Evolutionary conservation across 169 alveolate species (phyloP), one percentile per base, ranked within the genome.

Genomic region (Cryptosporidium muris): DNA sequence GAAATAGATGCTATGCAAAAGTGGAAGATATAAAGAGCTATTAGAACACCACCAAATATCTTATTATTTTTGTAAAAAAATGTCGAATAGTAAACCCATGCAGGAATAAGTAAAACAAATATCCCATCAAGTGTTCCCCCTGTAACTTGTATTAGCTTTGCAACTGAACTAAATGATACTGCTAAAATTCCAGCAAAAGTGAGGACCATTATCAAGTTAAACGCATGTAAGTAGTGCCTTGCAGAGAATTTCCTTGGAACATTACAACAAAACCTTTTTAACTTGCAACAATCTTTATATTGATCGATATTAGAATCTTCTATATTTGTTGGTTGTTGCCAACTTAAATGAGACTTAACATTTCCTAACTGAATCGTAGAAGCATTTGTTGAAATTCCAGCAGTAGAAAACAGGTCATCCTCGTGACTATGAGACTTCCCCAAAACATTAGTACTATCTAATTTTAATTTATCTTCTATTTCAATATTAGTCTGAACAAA

Each of bases 111-210:
- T 25, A 74, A 74, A 16, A 74, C 62, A 42, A 74, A 74, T 25
- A 74, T 53, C n/a, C 85, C 85, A 74, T 74, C 85, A 8, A 74
- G 43, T 11, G 85, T 58, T 14, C 85, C 85, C 2, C 85, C 85
- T n/a, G 85, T 74, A 36, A 74, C 68, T 42, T 74, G 85, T 9
- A 74, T 74, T 42, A 74, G 40, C 51, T 74, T 74, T 34, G 85
- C 85, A 40, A 74, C 85, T 42, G 85, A 74, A 12, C 85, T 49
- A 5, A 74, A 74, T 3, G 64, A 34, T 3, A 34, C 36, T 47
- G 85, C 85, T 58, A 74, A 58, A 12, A 74, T 53, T 40, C 85
- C 85, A 12, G 85, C 54, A 36, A 74, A 74, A 5, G 64, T 14
- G 60, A 74, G 67, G 1, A 74, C 43, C 37, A 74, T 40, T 34